Evolutionary conservation across 2,329 filamentous ascomycete species (phyloP).

Genomic region (Microsporum canis): DNA sequence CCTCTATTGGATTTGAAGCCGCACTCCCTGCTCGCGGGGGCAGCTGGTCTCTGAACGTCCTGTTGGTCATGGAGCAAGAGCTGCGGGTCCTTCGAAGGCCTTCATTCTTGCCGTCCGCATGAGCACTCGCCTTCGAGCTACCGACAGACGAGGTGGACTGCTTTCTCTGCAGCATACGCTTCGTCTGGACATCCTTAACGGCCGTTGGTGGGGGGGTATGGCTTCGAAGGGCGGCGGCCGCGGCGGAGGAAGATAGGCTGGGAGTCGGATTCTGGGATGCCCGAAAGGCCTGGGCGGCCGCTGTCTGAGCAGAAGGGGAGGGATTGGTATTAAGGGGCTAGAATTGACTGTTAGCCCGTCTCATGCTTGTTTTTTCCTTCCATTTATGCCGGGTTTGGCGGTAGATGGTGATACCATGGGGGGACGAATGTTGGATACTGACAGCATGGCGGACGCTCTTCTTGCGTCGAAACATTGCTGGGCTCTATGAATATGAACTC

Average conservation of each 20-base stretch:
- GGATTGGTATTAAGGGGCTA: constrained; percentile 55
- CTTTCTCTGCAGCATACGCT: constrained; percentile 64
- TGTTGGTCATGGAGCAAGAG: constrained; percentile 72
- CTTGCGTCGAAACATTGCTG: constrained; percentile 32
- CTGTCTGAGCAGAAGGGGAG: constrained; percentile 63
- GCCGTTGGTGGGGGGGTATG: constrained; percentile 66
- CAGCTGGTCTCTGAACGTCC: constrained; percentile 73
- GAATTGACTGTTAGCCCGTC: background rate
- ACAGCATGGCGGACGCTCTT: constrained; percentile 36
- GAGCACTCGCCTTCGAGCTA: constrained; percentile 36
- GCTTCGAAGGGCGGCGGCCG: constrained; percentile 73
- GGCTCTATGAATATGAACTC: background rate
- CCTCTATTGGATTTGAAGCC: constrained; percentile 38
- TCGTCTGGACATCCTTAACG: constrained; percentile 75
- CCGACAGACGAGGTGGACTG: constrained; percentile 59
- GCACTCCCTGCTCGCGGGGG: constrained; percentile 39
- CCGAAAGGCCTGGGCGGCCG: constrained; percentile 70
- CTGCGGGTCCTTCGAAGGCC: constrained; percentile 56
- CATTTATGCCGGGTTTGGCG: no score
- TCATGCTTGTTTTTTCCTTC: no score
- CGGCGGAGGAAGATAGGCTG: constrained; percentile 60
- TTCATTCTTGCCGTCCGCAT: constrained; percentile 27
- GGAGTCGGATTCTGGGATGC: constrained; percentile 53
- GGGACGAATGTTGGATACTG: constrained; percentile 14
- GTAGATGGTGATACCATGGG: background rate